Evolutionary conservation across 345 rosid species (phyloP), one percentile per base, ranked within the genome.

Genomic region (Citrus sinensis): DNA sequence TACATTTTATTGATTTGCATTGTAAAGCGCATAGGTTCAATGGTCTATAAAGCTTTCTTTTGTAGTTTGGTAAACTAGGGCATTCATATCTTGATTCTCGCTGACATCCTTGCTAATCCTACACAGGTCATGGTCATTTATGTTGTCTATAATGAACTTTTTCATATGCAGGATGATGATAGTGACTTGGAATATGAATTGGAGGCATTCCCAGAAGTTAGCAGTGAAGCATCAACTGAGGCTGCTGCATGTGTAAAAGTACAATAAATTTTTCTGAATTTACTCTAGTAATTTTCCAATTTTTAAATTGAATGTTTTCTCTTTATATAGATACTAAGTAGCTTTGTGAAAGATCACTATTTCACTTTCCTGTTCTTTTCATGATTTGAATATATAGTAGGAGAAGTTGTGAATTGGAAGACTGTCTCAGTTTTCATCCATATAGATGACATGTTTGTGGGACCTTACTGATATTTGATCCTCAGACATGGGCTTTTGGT

Each of bases 171-270:
- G 99, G 97, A 94, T 80, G 97, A 92, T 80, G 97, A 94, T 42
- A 94, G 98, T 86, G 98, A 94, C 85, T 79, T 92, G 64, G 99
- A 96, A 65, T 91, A 77, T 68, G 99, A 96, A 76, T 74, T 96
- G 91, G 98, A 94, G 87, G 89, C 97, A 70, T 87, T 75, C 73
- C 98, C 99, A 77, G 82, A 83, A 55, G 91, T 86, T 71, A 82
- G 85, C 49, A 78, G 67, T 77, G 99, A 94, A 83, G 87, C 90
- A 64, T 82, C 89, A 14, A n/a, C 87, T 11, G 98, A 94, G 84
- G 98, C 93, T 81, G 87, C 93, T 73, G 98, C 98, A 7, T 87
- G 91, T 80, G 98, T 92, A 46, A 96, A 90, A 87, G 99, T 96
- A 85, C 75, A 82, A 76, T 66, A 20, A 46, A 25, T 65, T 6